Conservation (phyloP, 352 stramenopile species). For the Pythium scleroteichum region DNA sequence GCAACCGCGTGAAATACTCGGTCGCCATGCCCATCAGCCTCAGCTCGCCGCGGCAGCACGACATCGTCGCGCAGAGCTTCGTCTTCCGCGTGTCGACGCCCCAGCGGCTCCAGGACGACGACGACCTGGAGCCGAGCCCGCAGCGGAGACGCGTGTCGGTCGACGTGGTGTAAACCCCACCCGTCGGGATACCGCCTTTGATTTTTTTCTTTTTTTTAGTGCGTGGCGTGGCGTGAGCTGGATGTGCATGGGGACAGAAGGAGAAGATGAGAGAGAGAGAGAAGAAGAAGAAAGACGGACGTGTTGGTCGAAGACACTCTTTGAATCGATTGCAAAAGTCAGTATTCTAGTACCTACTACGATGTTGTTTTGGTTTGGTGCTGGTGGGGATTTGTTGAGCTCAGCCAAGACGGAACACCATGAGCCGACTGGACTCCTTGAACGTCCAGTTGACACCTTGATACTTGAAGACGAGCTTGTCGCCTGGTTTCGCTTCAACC, state of each 20-base stretch:
- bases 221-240: slow-evolving; percentile 6
- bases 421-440: no score
- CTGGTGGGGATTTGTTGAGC: no score
- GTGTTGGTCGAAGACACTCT: slow-evolving; percentile 1
- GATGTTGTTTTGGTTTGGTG: no score
- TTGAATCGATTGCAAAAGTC: no score
- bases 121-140: slow-evolving; percentile 32
- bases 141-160: slow-evolving; percentile 22
- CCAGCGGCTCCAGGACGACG: slow-evolving; percentile 59
- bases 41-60: slow-evolving; percentile 83
- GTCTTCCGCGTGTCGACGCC: slow-evolving; percentile 84
- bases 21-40: slow-evolving; percentile 88
- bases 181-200: background rate
- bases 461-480: no score
- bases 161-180: slow-evolving; percentile 17
- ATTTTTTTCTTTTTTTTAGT: slow-evolving; percentile 7
- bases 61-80: slow-evolving; percentile 89
- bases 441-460: no score
- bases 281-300: background rate
- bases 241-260: background rate
- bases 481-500: no score
- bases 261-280: background rate
- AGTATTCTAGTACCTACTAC: no score
- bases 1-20: slow-evolving; percentile 88
- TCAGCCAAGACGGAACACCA: no score